Conservation (phyloP, 163 green algal genomes). For the Prototheca wickerhamii region DNA sequence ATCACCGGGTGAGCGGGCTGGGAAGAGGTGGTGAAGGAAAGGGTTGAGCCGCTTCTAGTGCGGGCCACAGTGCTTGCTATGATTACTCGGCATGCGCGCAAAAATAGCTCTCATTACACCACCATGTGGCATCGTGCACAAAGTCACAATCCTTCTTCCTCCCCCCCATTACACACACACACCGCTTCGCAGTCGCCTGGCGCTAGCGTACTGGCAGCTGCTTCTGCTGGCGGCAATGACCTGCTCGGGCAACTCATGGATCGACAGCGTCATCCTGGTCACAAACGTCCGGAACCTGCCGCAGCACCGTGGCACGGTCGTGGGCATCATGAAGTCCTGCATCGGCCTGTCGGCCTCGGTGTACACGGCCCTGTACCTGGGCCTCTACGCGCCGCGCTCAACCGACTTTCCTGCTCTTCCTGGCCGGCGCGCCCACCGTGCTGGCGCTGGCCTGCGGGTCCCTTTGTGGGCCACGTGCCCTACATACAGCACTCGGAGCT, state of each 20-base stretch:
- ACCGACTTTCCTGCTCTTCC: slow-evolving; percentile 34
- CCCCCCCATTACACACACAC: background rate
- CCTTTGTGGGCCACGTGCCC: slow-evolving; percentile 38
- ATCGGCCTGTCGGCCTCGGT: slow-evolving; percentile 26
- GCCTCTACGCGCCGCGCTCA: slow-evolving; percentile 19
- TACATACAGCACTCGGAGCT: slow-evolving; percentile 26
- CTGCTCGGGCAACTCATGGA: slow-evolving; percentile 40
- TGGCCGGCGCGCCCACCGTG: slow-evolving; percentile 23
- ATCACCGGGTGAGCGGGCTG: slow-evolving; percentile 7
- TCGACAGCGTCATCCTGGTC: slow-evolving; percentile 32
- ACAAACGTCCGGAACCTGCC: slow-evolving; percentile 52
- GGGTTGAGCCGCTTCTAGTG: background rate
- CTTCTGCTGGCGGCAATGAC: slow-evolving; percentile 26
- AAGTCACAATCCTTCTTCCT: background rate
- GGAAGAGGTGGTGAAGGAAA: background rate
- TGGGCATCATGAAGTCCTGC: slow-evolving; percentile 43
- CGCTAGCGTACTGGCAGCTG: slow-evolving; percentile 26
- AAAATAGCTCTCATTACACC: no score
- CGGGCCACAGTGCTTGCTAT: background rate
- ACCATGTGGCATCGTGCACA: no score
- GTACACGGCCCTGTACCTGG: slow-evolving; percentile 28
- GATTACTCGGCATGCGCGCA: background rate
- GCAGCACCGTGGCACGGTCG: slow-evolving; percentile 33
- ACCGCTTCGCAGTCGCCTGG: slow-evolving; percentile 9
- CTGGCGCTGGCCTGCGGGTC: slow-evolving; percentile 13